Percentiles rank a stretch among this genome's conserved stretches.
phyloP scores from a whole-genome alignment of 1,284 basidiomycete genomes.

The Naganishia albida region DNA sequence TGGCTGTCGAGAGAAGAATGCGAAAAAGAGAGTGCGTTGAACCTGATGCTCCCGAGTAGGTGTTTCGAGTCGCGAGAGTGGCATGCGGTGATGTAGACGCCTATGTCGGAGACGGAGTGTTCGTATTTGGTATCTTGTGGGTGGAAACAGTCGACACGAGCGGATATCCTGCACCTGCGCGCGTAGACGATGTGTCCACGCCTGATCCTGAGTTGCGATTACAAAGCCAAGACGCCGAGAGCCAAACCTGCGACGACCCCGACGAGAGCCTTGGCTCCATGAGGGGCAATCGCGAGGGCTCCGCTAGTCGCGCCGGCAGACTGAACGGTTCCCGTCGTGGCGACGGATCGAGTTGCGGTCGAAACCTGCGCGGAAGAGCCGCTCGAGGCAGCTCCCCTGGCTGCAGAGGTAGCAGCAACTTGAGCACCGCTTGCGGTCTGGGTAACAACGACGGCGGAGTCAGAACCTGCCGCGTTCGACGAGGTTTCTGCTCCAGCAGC shows the following conservation, averaged over 20 bases:
- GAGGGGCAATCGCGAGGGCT: not conserved
- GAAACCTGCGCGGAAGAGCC: conserved; percentile 20
- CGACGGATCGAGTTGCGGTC: not conserved
- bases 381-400: conserved; percentile 21
- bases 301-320: conserved; percentile 1
- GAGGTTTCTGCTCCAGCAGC: not conserved
- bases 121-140: no score
- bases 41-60: no score
- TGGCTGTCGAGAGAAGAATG: no score
- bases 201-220: conserved; percentile 3
- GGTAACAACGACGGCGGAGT: not conserved
- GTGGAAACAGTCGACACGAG: no score
- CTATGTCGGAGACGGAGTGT: no score
- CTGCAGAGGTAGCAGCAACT: not conserved
- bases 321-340: not conserved
- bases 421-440: not conserved
- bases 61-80: no score
- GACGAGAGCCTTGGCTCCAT: not conserved
- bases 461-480: not conserved
- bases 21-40: no score
- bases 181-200: conserved; percentile 3
- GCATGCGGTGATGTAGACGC: no score
- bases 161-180: not conserved
- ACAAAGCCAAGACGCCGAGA: conserved; percentile 21
- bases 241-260: conserved; percentile 2